phyloP scores from a whole-genome alignment of 345 rosid genomes.

The Punica granatum region DNA sequence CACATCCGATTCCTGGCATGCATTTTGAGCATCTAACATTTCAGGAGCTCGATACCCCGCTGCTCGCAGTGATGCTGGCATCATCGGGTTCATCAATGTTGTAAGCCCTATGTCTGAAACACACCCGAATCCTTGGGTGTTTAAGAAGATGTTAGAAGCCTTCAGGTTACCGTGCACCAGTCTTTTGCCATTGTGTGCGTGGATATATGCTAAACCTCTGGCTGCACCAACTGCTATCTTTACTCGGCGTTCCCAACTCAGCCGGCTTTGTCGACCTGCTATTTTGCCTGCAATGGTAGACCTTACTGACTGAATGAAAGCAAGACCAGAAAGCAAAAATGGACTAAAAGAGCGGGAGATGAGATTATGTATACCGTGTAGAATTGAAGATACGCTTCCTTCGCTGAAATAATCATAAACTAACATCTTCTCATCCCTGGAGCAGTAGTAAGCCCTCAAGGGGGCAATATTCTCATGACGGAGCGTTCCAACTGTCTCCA shows the following conservation, averaged over 20 bases:
- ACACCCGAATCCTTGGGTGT: conserved; percentile 42
- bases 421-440: conserved; percentile 87
- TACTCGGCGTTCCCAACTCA: conserved; percentile 72
- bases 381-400: conserved; percentile 62
- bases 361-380: conserved; percentile 89
- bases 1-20: conserved; percentile 63
- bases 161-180: conserved; percentile 85
- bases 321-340: not conserved
- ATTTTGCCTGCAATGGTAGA: conserved; percentile 42
- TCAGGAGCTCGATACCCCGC: conserved; percentile 87
- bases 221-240: conserved; percentile 65
- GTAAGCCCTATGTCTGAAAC: conserved; percentile 74
- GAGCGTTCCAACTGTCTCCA: conserved; percentile 54
- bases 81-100: conserved; percentile 49
- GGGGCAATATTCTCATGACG: conserved; percentile 70
- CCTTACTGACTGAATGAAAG: not conserved
- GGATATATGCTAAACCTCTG: conserved; percentile 69
- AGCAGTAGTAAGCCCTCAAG: conserved; percentile 71
- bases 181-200: conserved; percentile 51
- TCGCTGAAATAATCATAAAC: conserved; percentile 57
- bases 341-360: not conserved
- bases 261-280: conserved; percentile 34
- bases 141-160: conserved; percentile 75
- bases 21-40: conserved; percentile 62
- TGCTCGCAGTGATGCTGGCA: conserved; percentile 42